Base-by-base conservation (phyloP, 768 basidiomycete species). In the Termitomyces sp. region DNA sequence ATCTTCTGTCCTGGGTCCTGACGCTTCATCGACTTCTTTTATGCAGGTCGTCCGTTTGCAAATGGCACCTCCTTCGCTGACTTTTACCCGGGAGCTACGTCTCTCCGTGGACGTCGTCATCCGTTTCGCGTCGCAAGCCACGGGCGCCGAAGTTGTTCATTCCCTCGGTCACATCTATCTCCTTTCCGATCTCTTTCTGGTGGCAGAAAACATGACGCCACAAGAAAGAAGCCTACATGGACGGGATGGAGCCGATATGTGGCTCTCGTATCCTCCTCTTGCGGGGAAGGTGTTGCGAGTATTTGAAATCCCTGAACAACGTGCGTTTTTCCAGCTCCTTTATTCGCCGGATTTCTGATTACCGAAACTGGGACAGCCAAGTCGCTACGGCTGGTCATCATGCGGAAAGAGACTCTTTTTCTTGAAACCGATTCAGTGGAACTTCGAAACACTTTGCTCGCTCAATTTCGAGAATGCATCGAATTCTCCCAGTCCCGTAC, bases 261-360 rank as follows among this genome's bases (percentile, higher is more conserved):
- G 86, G 84, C 75, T 99, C 43, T 84, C 87, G 60, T 99, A 97
- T 74, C 97, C 97, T 16, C 97, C 97, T 5, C 74, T 99, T 32
- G 88, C 97, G 12, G 96, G 94, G 5, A 98, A 96, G 67, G 94
- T 97, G 63, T 76, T 99, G 51, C 80, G 81, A 55, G 86, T 91
- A 3, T 74, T 75, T 9, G 85, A 85, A 58, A 76, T 81, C 3
- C 74, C 75, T 53, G 85, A 78, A 33, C 78, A 79, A 77, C 82
- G 91, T 83, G 56, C 53, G 81, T 70, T 20, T 27, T 22, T 18
- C 35, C 53, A 51, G 23, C n/a, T 25, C 44, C 42, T 29, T n/a
- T 44, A 11, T 36, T 23, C 38, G 27, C 25, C 50, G 39, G 20
- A 46, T 23, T 33, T 39, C 15, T 40, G 43, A 32, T 43, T 25